phyloP scores from a whole-genome alignment of 1,284 basidiomycete genomes.

The Vanrija sp. region DNA sequence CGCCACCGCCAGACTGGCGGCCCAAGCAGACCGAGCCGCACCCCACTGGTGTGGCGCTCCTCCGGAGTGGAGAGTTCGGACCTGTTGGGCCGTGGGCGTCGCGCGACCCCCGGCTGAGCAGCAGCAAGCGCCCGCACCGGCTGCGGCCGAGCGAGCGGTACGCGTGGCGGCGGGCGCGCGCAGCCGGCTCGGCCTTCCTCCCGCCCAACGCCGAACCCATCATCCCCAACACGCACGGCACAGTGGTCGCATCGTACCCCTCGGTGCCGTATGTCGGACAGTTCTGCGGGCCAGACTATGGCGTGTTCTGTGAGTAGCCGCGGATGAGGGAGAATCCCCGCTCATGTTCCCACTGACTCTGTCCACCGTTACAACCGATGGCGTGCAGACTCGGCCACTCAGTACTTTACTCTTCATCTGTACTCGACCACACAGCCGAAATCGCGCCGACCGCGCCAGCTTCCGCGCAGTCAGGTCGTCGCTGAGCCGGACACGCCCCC shows the following conservation, averaged over 20 bases:
- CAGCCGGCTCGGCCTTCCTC: background rate
- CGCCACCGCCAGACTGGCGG: no score
- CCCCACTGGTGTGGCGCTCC: slow-evolving; percentile 64
- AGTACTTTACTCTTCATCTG: slow-evolving; percentile 81
- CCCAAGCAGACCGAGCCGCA: slow-evolving; percentile 60
- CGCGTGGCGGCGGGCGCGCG: background rate
- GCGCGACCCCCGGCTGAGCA: slow-evolving; percentile 1
- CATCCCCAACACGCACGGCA: slow-evolving; percentile 81
- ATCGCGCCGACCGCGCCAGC: background rate
- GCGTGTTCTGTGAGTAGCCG: slow-evolving; percentile 30
- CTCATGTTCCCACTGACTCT: slow-evolving; percentile 24
- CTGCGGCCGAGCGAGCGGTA: slow-evolving; percentile 5
- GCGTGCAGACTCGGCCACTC: slow-evolving; percentile 48
- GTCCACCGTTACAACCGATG: slow-evolving; percentile 41
- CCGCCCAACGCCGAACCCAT: slow-evolving; percentile 54
- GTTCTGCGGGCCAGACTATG: slow-evolving; percentile 59
- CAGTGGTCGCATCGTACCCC: slow-evolving; percentile 75
- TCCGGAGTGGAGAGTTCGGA: slow-evolving; percentile 83
- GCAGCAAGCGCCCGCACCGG: slow-evolving; percentile 4
- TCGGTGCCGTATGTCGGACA: slow-evolving; percentile 89
- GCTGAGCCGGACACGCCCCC: background rate
- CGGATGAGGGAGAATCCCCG: slow-evolving; percentile 1
- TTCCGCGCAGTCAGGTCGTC: background rate
- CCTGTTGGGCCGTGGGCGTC: slow-evolving; percentile 52
- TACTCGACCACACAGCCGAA: slow-evolving; percentile 62